Evolutionary conservation across 257 asterid species (phyloP).

Genomic region (Thymus mandschuricus): DNA sequence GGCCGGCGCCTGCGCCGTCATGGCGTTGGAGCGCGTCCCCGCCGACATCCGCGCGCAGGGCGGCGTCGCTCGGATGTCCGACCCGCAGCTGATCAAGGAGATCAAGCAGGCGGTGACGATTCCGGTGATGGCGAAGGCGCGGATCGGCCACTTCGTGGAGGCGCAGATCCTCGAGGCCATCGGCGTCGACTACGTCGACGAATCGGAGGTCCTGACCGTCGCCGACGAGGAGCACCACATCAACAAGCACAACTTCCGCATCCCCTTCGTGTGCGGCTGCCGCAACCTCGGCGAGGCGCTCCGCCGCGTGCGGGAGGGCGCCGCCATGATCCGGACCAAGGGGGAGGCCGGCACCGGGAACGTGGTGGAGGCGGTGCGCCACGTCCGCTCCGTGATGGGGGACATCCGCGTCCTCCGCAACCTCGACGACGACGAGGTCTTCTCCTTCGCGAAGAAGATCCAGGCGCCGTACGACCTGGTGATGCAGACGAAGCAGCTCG

Average conservation of each 20-base stretch:
- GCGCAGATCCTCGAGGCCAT: constrained; percentile 89
- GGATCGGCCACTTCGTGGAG: constrained; percentile 91
- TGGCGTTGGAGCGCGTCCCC: constrained; percentile 95
- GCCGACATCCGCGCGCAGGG: constrained; percentile 93
- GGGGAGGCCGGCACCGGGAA: constrained; percentile 96
- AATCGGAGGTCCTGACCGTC: constrained; percentile 78
- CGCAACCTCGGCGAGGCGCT: constrained; percentile 94
- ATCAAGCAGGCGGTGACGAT: constrained; percentile 87
- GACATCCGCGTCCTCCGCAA: constrained; percentile 76
- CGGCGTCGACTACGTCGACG: constrained; percentile 85
- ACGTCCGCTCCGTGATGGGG: constrained; percentile 86
- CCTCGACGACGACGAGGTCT: constrained; percentile 91
- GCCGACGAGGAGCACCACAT: constrained; percentile 88
- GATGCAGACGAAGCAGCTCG: constrained; percentile 90
- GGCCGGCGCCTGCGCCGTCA: constrained; percentile 96
- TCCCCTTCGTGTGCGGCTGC: constrained; percentile 97
- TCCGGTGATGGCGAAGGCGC: constrained; percentile 92
- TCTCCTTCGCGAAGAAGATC: constrained; percentile 79
- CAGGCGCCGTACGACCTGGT: constrained; percentile 82
- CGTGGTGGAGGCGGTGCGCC: constrained; percentile 92
- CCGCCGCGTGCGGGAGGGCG: constrained; percentile 87
- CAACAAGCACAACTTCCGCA: constrained; percentile 87
- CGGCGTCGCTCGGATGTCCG: constrained; percentile 96
- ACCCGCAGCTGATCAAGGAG: constrained; percentile 81
- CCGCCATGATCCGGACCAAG: constrained; percentile 92